Conservation (phyloP, 495 filamentous ascomycete species). For the Jackrogersella multiformis region DNA sequence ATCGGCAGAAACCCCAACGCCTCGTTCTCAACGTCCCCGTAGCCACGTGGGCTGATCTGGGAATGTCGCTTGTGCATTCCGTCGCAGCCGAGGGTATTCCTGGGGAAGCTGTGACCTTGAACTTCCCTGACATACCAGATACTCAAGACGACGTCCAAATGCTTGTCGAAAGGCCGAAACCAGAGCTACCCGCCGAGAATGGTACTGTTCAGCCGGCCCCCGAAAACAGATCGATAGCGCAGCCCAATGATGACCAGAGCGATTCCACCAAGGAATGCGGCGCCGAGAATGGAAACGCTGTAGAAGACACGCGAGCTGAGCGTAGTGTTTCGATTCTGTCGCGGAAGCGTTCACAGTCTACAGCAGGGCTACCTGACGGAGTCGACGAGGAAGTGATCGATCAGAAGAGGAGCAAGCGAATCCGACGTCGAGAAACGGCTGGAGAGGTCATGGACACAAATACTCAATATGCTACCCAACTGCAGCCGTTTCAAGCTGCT, state of each 20-base stretch:
- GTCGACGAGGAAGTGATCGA: constrained; percentile 67
- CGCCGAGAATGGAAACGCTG: constrained; percentile 23
- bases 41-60: constrained; percentile 55
- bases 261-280: constrained; percentile 37
- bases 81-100: constrained; percentile 45
- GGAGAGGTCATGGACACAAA: constrained; percentile 75
- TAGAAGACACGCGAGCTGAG: constrained; percentile 46
- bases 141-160: constrained; percentile 51
- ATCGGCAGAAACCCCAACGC: constrained; percentile 66
- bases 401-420: constrained; percentile 82
- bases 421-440: constrained; percentile 78
- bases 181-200: constrained; percentile 27
- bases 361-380: constrained; percentile 65
- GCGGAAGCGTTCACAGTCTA: constrained; percentile 72
- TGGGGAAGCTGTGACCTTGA: constrained; percentile 48
- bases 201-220: background rate
- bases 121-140: constrained; percentile 47
- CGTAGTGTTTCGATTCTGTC: constrained; percentile 47
- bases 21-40: constrained; percentile 49
- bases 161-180: constrained; percentile 45
- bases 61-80: constrained; percentile 49
- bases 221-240: constrained; percentile 16
- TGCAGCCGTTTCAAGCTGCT: constrained; percentile 72
- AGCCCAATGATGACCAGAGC: constrained; percentile 37
- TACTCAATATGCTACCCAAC: constrained; percentile 75